These are phyloP conservation scores for Nymphaea colorata DNA, from an alignment of 164 flowering plant species.

Conservation along the genomic window DNA sequence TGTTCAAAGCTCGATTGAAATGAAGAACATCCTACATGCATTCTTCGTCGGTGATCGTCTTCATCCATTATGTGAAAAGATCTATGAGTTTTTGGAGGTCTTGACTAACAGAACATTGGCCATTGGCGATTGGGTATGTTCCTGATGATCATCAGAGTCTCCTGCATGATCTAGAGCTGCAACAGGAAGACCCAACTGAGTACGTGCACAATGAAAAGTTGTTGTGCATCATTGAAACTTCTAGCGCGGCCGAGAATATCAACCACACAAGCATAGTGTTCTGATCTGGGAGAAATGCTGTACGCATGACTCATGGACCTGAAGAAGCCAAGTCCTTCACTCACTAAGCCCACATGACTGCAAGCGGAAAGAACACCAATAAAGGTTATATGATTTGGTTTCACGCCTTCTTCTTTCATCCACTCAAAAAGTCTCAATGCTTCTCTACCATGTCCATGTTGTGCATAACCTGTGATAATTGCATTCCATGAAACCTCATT, in stretches of 20 bases:
- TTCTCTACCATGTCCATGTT: constrained; percentile 20
- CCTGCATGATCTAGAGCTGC: constrained; percentile 15
- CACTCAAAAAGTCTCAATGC: constrained; percentile 19
- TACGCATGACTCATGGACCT: constrained; percentile 19
- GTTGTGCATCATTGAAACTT: constrained; percentile 13
- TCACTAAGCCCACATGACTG: constrained; percentile 26
- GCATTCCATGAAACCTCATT: constrained; percentile 28
- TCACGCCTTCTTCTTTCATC: constrained; percentile 16
- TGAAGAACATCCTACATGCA: constrained; percentile 18
- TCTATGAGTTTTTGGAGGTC: constrained; percentile 17
- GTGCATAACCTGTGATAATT: constrained; percentile 23
- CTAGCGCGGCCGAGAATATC: constrained; percentile 28
- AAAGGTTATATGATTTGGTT: constrained; percentile 22
- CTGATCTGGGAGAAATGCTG: constrained; percentile 14
- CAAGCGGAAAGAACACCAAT: constrained; percentile 25
- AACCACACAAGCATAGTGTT: constrained; percentile 24
- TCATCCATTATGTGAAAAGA: constrained; percentile 18
- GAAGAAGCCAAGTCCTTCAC: constrained; percentile 20
- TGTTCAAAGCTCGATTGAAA: constrained; percentile 25
- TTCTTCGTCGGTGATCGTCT: constrained; percentile 26
- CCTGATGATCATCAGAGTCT: constrained; percentile 18
- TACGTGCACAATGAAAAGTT: constrained; percentile 20
- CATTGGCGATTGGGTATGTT: constrained; percentile 17
- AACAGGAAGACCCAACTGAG: constrained; percentile 22
- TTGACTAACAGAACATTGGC: constrained; percentile 12